phyloP scores from a whole-genome alignment of 2,329 filamentous ascomycete species.

The Didymosphaeria variabile region DNA sequence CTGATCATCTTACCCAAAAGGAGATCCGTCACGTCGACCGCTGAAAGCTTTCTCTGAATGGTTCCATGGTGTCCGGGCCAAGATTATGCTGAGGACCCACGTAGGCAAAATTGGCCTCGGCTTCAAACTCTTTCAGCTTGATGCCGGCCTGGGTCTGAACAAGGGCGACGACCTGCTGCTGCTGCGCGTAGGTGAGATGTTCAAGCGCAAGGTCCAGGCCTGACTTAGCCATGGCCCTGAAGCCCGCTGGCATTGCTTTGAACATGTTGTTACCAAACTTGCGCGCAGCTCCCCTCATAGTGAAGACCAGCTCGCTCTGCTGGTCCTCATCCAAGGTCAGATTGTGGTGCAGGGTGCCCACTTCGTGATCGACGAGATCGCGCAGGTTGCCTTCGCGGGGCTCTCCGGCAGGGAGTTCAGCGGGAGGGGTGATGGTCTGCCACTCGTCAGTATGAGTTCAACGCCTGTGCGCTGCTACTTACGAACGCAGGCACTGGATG shows the following conservation, averaged over 20 bases:
- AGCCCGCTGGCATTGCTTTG: slow-evolving; percentile 10
- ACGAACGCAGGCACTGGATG: slow-evolving; percentile 3
- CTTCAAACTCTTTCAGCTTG: slow-evolving; percentile 12
- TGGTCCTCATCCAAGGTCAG: slow-evolving; percentile 25
- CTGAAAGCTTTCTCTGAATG: not conserved
- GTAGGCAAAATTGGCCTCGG: not conserved
- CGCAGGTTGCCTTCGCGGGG: slow-evolving; percentile 5
- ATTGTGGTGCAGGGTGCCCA: slow-evolving; percentile 2
- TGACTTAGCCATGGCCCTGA: slow-evolving; percentile 11
- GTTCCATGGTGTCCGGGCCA: not conserved
- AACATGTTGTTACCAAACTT: slow-evolving; percentile 22
- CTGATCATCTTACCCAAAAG: not conserved
- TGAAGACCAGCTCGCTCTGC: slow-evolving; percentile 16
- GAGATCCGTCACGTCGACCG: not conserved
- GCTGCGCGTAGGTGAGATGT: slow-evolving; percentile 18
- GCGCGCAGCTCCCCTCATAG: slow-evolving; percentile 23
- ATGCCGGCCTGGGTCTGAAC: slow-evolving; percentile 10
- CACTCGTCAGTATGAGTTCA: slow-evolving; percentile 1
- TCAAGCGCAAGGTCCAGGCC: slow-evolving; percentile 30
- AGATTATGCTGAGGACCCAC: not conserved
- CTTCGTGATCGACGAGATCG: slow-evolving; percentile 10
- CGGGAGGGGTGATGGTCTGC: not conserved
- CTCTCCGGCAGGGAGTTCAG: not conserved
- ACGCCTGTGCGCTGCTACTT: slow-evolving; percentile 7
- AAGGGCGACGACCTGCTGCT: slow-evolving; percentile 16